Evolutionary conservation across 2,329 filamentous ascomycete genomes (phyloP).

Genomic region (Metarhizium robertsii): DNA sequence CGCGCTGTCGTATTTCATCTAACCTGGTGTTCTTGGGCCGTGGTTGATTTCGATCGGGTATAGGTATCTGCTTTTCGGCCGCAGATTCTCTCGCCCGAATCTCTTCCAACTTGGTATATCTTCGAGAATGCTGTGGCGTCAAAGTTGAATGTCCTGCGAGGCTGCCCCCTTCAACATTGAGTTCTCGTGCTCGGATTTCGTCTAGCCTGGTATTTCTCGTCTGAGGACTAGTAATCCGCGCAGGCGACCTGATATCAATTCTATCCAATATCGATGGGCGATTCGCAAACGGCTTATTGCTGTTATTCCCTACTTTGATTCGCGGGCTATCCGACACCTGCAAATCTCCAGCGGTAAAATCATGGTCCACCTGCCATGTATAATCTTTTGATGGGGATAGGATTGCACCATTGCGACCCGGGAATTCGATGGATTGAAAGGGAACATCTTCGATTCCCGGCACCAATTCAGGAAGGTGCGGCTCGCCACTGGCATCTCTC

Average conservation of each 20-base stretch:
- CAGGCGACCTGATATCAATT: slow-evolving; percentile 19
- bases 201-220: slow-evolving; percentile 34
- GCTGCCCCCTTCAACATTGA: slow-evolving; percentile 21
- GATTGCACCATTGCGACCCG: background rate
- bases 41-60: slow-evolving; percentile 18
- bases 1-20: slow-evolving; percentile 37
- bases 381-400: slow-evolving; percentile 42
- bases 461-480: slow-evolving; percentile 26
- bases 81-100: slow-evolving; percentile 24
- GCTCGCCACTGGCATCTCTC: slow-evolving; percentile 17
- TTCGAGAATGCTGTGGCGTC: slow-evolving; percentile 9
- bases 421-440: slow-evolving; percentile 23
- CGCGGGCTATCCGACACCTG: slow-evolving; percentile 49
- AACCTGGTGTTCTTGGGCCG: slow-evolving; percentile 33
- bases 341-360: slow-evolving; percentile 47
- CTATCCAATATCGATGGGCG: slow-evolving; percentile 21
- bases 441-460: slow-evolving; percentile 29
- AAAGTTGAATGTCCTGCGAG: slow-evolving; percentile 5
- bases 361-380: slow-evolving; percentile 46
- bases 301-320: slow-evolving; percentile 25
- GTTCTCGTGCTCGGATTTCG: slow-evolving; percentile 33
- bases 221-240: slow-evolving; percentile 17
- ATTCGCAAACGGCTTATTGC: slow-evolving; percentile 25
- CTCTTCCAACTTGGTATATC: slow-evolving; percentile 26
- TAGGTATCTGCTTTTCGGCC: slow-evolving; percentile 22